Percentiles rank a stretch among this genome's conserved stretches.
phyloP scores from a whole-genome alignment of 257 asterid genomes.

The Leonotis leonurus region DNA sequence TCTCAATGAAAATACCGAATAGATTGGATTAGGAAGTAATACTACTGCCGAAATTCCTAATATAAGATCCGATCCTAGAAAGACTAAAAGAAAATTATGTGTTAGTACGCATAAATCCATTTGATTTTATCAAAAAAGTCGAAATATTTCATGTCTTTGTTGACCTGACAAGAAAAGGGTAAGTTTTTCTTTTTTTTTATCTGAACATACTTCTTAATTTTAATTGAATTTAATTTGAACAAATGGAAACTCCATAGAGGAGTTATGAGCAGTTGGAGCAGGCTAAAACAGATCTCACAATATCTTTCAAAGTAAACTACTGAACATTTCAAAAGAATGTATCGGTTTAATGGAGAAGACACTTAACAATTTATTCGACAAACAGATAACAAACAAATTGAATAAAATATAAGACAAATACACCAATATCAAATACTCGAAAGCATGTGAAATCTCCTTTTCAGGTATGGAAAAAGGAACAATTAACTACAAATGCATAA shows the following conservation, averaged over 20 bases:
- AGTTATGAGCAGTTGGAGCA: neutral
- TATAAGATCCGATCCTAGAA: no score
- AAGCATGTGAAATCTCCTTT: neutral
- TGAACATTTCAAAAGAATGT: neutral
- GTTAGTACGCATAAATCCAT: no score
- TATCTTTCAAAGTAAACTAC: neutral
- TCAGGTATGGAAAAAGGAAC: neutral
- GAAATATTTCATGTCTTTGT: no score
- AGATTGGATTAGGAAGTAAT: no score
- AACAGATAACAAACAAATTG: neutral
- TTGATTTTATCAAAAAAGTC: no score
- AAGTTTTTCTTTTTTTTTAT: no score
- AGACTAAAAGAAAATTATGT: no score
- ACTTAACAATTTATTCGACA: neutral
- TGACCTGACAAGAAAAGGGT: no score
- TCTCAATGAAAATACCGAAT: no score
- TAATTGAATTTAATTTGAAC: no score
- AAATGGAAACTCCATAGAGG: neutral
- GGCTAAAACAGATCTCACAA: neutral
- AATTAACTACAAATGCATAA: neutral
- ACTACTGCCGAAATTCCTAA: no score
- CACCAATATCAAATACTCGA: neutral
- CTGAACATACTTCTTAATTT: no score
- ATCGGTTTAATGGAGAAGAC: neutral
- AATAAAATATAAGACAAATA: neutral